Evolutionary conservation across 345 rosid species (phyloP).

Genomic region (Acer saccharum): DNA sequence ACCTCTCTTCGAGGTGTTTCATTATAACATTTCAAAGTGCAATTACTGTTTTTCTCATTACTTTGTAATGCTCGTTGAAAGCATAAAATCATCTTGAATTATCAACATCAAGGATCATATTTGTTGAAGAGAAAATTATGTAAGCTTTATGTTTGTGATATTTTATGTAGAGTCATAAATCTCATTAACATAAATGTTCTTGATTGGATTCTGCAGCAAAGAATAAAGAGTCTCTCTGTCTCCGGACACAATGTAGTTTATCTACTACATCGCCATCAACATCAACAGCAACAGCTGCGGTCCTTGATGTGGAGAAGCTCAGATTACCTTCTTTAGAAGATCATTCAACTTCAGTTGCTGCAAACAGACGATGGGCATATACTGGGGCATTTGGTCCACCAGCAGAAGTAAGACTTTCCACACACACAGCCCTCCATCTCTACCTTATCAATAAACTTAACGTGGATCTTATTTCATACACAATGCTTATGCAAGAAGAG

Average conservation of each 20-base stretch:
- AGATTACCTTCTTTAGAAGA: constrained; percentile 72
- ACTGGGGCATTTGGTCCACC: constrained; percentile 51
- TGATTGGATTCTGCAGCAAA: constrained; percentile 57
- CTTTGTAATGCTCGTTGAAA: background rate
- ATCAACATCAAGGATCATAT: background rate
- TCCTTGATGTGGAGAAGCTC: constrained; percentile 75
- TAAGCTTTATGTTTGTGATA: constrained; percentile 6
- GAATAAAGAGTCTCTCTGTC: constrained; percentile 45
- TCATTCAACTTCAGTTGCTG: constrained; percentile 47
- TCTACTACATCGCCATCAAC: constrained; percentile 56
- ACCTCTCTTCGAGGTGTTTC: background rate
- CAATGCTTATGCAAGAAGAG: constrained; percentile 3
- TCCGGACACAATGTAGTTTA: constrained; percentile 68
- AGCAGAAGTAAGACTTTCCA: constrained; percentile 53
- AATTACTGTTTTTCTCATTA: background rate
- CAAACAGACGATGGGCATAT: constrained; percentile 66
- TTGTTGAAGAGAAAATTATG: background rate
- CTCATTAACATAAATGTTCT: background rate
- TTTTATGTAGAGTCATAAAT: constrained; percentile 1
- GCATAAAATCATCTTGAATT: background rate
- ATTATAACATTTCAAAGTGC: background rate
- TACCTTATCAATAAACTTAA: background rate
- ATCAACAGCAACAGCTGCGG: constrained; percentile 39
- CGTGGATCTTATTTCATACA: background rate
- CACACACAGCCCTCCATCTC: background rate